A percentile compares a stretch with the other conserved stretches of the same genome.
Evolutionary conservation across 1,284 basidiomycete species (phyloP).

Genomic region (Pseudozyma pruni): DNA sequence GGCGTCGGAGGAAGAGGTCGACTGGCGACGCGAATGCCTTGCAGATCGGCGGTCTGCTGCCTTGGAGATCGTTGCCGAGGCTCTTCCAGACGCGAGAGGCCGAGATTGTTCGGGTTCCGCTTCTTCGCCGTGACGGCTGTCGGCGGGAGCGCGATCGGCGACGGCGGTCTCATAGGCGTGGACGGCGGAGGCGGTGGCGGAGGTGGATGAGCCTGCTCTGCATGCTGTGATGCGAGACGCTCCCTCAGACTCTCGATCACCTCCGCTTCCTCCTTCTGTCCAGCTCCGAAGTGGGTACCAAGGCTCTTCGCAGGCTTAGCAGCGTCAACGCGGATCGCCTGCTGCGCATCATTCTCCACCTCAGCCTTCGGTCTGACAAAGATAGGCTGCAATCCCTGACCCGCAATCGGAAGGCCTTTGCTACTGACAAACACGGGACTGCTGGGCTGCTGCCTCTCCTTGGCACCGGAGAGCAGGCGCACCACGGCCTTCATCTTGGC

Average conservation of each 20-base stretch:
- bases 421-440: background rate
- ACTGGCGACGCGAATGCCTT: conserved; percentile 4
- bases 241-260: conserved; percentile 22
- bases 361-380: background rate
- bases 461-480: conserved; percentile 11
- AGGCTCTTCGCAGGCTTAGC: background rate
- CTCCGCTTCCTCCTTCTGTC: background rate
- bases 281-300: background rate
- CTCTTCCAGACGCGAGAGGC: background rate
- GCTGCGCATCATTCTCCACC: background rate
- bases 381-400: background rate
- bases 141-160: background rate
- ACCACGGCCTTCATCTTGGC: conserved; percentile 31
- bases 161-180: background rate
- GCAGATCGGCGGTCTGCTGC: conserved; percentile 1
- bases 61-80: conserved; percentile 4
- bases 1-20: conserved; percentile 33
- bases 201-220: background rate
- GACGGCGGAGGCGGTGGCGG: conserved; percentile 6
- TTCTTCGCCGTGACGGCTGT: conserved; percentile 11
- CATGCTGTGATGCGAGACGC: conserved; percentile 6
- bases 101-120: conserved; percentile 1
- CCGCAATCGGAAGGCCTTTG: conserved; percentile 14
- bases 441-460: background rate
- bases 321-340: background rate